These are phyloP conservation scores for Daldinia loculata DNA, from an alignment of 495 filamentous ascomycete genomes.

Conservation along the genomic window DNA sequence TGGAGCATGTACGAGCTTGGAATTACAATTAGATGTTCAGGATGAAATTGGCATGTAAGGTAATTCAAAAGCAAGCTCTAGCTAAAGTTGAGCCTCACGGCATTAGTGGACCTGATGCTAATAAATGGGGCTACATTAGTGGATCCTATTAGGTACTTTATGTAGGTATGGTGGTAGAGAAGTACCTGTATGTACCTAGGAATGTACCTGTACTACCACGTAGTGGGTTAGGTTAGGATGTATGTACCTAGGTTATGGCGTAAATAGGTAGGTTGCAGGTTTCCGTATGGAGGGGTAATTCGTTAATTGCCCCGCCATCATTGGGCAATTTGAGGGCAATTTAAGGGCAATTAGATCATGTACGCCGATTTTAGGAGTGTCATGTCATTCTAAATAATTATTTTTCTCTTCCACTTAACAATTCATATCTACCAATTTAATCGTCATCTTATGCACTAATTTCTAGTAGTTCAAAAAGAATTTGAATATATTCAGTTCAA, in stretches of 20 bases:
- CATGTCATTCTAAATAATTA: slow-evolving; percentile 36
- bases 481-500: slow-evolving; percentile 10
- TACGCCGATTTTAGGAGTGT: slow-evolving; percentile 44
- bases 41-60: background rate
- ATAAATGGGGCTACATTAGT: background rate
- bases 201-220: background rate
- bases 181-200: too few relatives aligned
- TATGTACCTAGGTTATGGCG: background rate
- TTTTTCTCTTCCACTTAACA: slow-evolving; percentile 2
- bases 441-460: slow-evolving; percentile 18
- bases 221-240: background rate
- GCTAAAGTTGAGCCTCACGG: background rate
- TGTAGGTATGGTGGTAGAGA: background rate
- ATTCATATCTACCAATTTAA: slow-evolving; percentile 21
- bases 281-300: slow-evolving; percentile 34
- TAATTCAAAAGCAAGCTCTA: background rate
- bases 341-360: slow-evolving; percentile 14
- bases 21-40: background rate
- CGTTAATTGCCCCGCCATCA: slow-evolving; percentile 38
- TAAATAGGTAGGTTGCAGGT: background rate
- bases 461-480: slow-evolving; percentile 3
- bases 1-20: background rate
- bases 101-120: background rate
- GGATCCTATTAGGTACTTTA: too few relatives aligned
- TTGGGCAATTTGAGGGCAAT: slow-evolving; percentile 26